Base-by-base conservation (phyloP, 805 yeast genomes). In the Wickerhamomyces bisporus region DNA sequence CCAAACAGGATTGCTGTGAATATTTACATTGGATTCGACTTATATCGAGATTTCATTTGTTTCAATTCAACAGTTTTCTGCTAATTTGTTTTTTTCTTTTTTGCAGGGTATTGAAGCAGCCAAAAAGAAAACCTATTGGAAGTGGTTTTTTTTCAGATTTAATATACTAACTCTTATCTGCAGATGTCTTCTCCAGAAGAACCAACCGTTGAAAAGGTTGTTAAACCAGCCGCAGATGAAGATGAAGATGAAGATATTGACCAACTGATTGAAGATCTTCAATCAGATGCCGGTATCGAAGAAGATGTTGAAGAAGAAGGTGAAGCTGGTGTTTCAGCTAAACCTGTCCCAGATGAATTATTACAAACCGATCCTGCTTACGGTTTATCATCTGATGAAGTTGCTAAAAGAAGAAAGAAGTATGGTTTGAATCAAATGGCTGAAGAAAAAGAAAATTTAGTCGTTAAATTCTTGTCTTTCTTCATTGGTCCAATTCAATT, bases 401-500 rank as follows among this genome's bases (percentile, higher is more conserved):
- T 85, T 43, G 40, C 64, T 59, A 79, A 72, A 65, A 81, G 96
- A 75, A 77, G 94, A 71, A 86, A 85, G 85, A 85, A 81, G 77
- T 86, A 66, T 60, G 96, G 96, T 75, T 69, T 77, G 49, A 86
- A 86, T 68, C 89, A 84, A 70, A 84, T 86, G 94, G 79, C 85
- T 51, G 95, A 86, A 70, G 95, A 86, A 63, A 68, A 75, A 55
- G 95, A 86, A 70, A 83, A 81, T 71, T 50, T 83, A 66, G 50
- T 86, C 44, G 68, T 86, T 52, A 86, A 86, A 75, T 86, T 87
- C 65, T 60, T 81, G 58, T 75, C 77, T 83, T 86, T 86, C 77
- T 86, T 86, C 67, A 82, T 86, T 50, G 96, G 96, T 71, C 96
- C 96, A 53, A 86, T 86, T 65, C 96, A 87, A 73, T 86, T 87